Conservation (phyloP, 768 basidiomycete species). For the Pisolithus microcarpus region DNA sequence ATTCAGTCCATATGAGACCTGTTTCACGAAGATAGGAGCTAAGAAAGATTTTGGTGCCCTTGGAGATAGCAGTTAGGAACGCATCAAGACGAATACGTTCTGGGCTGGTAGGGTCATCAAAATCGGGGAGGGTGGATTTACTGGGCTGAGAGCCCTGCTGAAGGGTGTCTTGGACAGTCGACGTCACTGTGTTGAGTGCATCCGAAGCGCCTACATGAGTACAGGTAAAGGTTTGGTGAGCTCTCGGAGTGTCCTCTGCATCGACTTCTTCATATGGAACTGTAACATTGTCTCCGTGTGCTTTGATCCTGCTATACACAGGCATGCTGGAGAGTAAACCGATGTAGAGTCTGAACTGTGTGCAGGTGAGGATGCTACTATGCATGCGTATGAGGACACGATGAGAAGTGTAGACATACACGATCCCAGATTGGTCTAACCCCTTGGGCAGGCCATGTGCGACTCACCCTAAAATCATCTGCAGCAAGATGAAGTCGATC, state of each 20-base stretch:
- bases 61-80: slow-evolving; percentile 60
- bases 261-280: slow-evolving; percentile 28
- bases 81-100: slow-evolving; percentile 26
- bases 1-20: slow-evolving; percentile 47
- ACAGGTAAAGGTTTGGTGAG: slow-evolving; percentile 15
- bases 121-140: slow-evolving; percentile 20
- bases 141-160: slow-evolving; percentile 24
- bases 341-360: slow-evolving; percentile 26
- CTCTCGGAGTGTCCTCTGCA: slow-evolving; percentile 11
- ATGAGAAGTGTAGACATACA: slow-evolving; percentile 8
- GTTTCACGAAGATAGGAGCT: slow-evolving; percentile 59
- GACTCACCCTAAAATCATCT: slow-evolving; percentile 26
- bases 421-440: slow-evolving; percentile 26
- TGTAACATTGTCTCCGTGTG: slow-evolving; percentile 14
- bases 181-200: neutral
- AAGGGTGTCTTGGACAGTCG: slow-evolving; percentile 23
- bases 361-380: neutral
- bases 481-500: slow-evolving; percentile 22
- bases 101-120: slow-evolving; percentile 8
- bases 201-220: neutral
- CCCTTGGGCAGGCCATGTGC: slow-evolving; percentile 21
- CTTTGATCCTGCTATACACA: slow-evolving; percentile 24
- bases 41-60: slow-evolving; percentile 56
- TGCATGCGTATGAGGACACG: neutral
- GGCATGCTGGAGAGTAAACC: slow-evolving; percentile 25